Evolutionary conservation across 768 basidiomycete species (phyloP), one percentile per base, ranked within the genome.

Genomic region (Austroboletus festivus): DNA sequence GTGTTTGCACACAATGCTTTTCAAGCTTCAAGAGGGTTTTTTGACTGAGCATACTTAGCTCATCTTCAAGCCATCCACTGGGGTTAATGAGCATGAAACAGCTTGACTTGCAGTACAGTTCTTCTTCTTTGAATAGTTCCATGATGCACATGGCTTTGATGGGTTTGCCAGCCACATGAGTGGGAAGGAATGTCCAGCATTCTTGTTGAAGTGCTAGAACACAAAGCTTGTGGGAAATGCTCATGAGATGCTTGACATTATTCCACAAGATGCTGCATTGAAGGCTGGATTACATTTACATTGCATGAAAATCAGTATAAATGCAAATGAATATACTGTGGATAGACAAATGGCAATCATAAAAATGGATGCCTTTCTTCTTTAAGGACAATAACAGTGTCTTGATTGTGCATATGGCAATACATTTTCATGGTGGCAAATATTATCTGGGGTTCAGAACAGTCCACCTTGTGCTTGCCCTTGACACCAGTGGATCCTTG

Each of bases 201-300:
- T 89, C 83, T 37, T 79, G 78, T 61, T 91, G 88, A 34, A 96
- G 74, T 3, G 86, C 73, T 2, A 89, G 84, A 5, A 90, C 88
- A 53, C 87, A 88, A 47, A 95, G 82, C 62, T 93, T 94, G 68
- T 89, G 83, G 3, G 91, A 84, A 19, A 95, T 86, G 60, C 93
- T 90, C 82, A 93, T 87, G 35, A 92, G 77, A 34, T 85, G 85
- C 58, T 91, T 91, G 23, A 92, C 94, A 64, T 96, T 96, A 58
- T 90, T 89, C 91, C 93, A 97, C 0, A 89, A 87, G 46, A 95
- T 93, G 9, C 89, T 89, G 69, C 93, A 95, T 54, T 93, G 88
- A 46, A 94, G 74, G 54, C 87, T 89, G 58, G 38, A 20, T 34
- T 33, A 42, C 28, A 43, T 26, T 56, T 9, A 51, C 41, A 31